A percentile compares a stretch with the other conserved stretches of the same genome.
Conservation (phyloP, 2,329 filamentous ascomycete genomes). For the Reticulascus tulasneorum region DNA sequence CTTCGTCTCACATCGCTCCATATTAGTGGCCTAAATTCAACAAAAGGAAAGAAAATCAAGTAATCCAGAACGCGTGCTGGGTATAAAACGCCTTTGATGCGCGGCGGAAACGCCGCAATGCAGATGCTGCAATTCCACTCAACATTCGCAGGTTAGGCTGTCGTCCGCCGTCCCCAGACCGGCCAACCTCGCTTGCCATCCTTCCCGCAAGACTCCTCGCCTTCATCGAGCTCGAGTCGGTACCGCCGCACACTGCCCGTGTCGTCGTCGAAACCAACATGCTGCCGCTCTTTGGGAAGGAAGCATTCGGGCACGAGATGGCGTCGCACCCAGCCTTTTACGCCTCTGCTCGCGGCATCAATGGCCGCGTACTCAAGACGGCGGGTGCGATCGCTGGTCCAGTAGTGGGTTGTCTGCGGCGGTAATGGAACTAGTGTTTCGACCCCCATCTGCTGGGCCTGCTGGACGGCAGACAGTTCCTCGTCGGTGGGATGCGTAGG, state of each 20-base stretch:
- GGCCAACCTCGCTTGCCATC: constrained; percentile 6
- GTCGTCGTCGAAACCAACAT: constrained; percentile 58
- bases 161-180: constrained; percentile 7
- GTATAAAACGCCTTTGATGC: constrained; percentile 14
- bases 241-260: constrained; percentile 61
- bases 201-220: constrained; percentile 9
- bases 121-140: neutral
- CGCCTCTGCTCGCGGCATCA: constrained; percentile 55
- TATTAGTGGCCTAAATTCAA: no score
- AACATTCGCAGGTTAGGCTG: constrained; percentile 1
- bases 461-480: constrained; percentile 6
- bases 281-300: constrained; percentile 42
- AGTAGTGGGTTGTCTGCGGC: constrained; percentile 61
- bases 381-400: constrained; percentile 61
- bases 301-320: constrained; percentile 60
- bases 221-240: constrained; percentile 45
- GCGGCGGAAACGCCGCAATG: neutral
- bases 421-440: constrained; percentile 26
- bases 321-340: constrained; percentile 57
- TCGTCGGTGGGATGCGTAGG: constrained; percentile 36
- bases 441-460: constrained; percentile 17
- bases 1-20: no score
- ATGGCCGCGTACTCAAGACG: constrained; percentile 64
- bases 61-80: constrained; percentile 10
- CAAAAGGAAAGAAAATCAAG: neutral